phyloP scores from a whole-genome alignment of 2,329 filamentous ascomycete genomes.

The Paracorniculantispora psalliotae region DNA sequence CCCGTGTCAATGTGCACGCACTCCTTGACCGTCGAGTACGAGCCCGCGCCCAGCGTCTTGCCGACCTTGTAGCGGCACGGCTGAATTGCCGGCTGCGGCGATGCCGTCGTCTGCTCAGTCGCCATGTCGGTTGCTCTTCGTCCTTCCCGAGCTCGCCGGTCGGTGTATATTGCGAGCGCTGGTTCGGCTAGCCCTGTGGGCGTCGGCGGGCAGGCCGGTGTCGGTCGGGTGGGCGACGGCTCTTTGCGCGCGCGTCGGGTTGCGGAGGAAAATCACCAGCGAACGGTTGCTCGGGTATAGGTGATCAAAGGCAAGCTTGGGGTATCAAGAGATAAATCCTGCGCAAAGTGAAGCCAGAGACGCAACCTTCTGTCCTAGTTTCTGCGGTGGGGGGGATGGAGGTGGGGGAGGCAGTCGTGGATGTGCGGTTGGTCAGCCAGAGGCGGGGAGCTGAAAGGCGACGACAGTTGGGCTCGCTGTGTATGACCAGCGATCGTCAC shows the following conservation, averaged over 20 bases:
- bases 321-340: not conserved
- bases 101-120: slow-evolving; percentile 22
- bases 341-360: not conserved
- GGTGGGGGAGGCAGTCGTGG: not conserved
- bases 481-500: not conserved
- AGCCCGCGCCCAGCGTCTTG: slow-evolving; percentile 93
- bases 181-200: not conserved
- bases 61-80: slow-evolving; percentile 98
- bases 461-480: not conserved
- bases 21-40: slow-evolving; percentile 97
- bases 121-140: slow-evolving; percentile 18
- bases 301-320: no score
- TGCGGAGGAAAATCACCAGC: no score
- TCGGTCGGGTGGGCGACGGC: not conserved
- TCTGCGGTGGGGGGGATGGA: not conserved
- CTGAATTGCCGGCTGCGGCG: slow-evolving; percentile 63
- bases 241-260: not conserved
- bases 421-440: slow-evolving; percentile 3
- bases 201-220: not conserved
- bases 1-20: slow-evolving; percentile 98
- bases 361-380: not conserved
- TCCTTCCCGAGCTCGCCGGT: not conserved
- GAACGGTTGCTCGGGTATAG: no score
- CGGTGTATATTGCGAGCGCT: not conserved
- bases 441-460: not conserved